Evolutionary conservation across 148 eudicot species (phyloP).

Genomic region (Silene conica): DNA sequence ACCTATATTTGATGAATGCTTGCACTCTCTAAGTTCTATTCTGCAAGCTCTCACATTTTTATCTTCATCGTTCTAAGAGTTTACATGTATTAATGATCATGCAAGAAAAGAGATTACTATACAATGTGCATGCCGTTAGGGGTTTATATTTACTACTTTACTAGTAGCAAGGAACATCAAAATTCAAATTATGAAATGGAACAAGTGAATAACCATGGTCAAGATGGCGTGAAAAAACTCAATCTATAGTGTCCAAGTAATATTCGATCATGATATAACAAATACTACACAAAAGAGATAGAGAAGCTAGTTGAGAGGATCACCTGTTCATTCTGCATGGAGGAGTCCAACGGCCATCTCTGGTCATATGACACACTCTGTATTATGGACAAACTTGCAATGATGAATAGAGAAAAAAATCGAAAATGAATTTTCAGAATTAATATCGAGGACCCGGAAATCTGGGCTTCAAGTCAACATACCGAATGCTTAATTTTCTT

Average conservation of each 20-base stretch:
- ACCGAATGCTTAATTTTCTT: slow-evolving; percentile 82
- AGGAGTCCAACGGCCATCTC: slow-evolving; percentile 64
- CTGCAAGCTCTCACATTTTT: neutral
- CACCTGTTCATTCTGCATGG: slow-evolving; percentile 71
- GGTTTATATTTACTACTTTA: neutral
- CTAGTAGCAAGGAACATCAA: neutral
- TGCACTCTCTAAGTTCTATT: neutral
- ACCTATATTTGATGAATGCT: neutral
- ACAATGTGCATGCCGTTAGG: neutral
- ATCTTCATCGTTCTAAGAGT: neutral
- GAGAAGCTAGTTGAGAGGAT: neutral
- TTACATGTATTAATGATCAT: neutral
- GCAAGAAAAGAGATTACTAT: neutral
- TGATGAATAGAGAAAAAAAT: neutral
- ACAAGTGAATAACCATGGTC: neutral
- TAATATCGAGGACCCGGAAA: neutral
- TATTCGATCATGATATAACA: neutral
- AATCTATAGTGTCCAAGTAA: neutral
- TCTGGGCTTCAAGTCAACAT: slow-evolving; percentile 8
- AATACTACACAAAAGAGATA: neutral
- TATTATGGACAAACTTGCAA: slow-evolving; percentile 15
- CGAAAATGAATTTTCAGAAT: neutral
- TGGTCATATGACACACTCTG: slow-evolving; percentile 63
- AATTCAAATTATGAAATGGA: neutral
- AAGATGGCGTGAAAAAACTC: neutral